Conservation (phyloP, 208 protist species). For the Leishmania tarentolae region DNA sequence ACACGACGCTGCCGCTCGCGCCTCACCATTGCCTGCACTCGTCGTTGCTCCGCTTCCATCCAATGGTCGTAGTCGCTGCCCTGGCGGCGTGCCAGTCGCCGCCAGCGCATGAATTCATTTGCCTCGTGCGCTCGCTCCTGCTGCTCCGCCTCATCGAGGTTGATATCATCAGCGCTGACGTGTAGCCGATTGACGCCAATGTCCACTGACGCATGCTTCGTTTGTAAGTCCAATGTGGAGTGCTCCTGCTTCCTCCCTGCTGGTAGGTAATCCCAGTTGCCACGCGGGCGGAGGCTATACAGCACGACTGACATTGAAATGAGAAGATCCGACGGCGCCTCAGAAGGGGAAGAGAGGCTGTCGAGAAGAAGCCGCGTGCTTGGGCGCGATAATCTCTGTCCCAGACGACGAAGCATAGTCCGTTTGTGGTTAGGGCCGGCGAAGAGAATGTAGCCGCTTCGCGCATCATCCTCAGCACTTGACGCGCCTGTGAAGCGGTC, state of each 20-base stretch:
- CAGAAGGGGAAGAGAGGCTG: conserved; percentile 32
- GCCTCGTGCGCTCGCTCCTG: conserved; percentile 40
- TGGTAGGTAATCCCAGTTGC: conserved; percentile 90
- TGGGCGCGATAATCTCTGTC: conserved; percentile 37
- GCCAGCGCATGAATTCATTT: conserved; percentile 78
- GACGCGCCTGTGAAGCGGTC: conserved; percentile 39
- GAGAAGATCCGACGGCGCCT: conserved; percentile 53
- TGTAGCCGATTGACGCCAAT: conserved; percentile 78
- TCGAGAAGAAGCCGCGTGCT: conserved; percentile 76
- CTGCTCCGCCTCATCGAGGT: conserved; percentile 85
- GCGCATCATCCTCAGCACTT: conserved; percentile 15
- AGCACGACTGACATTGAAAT: conserved; percentile 72
- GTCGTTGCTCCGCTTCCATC: conserved; percentile 78
- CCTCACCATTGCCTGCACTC: conserved; percentile 57
- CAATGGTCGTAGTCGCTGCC: conserved; percentile 81
- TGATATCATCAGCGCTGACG: conserved; percentile 53
- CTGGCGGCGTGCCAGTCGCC: conserved; percentile 46
- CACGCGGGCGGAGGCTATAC: conserved; percentile 67
- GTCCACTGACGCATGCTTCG: conserved; percentile 50
- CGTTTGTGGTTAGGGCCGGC: conserved; percentile 85
- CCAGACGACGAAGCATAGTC: conserved; percentile 63
- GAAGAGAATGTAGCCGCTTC: conserved; percentile 80
- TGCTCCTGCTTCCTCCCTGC: conserved; percentile 25
- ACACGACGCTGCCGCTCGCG: conserved; percentile 35
- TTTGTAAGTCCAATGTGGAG: conserved; percentile 55